These are phyloP conservation scores for Macrotyloma uniflorum DNA, from an alignment of 306 rosid genomes.

Conservation along the genomic window DNA sequence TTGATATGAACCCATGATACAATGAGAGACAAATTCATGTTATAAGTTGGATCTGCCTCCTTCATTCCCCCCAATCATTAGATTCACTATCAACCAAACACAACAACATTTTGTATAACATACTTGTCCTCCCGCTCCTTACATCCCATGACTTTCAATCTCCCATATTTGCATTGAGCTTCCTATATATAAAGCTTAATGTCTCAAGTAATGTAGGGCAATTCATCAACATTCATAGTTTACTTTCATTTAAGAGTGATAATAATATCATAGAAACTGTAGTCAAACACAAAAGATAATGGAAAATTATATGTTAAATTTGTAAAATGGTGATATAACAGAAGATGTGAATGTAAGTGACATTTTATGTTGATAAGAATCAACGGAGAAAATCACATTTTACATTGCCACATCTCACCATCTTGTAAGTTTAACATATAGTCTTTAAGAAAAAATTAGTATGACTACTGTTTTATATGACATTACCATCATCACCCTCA, in stretches of 20 bases:
- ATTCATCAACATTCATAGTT: not conserved
- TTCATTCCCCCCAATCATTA: not conserved
- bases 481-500: not conserved
- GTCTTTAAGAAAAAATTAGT: no score
- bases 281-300: not conserved
- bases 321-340: not conserved
- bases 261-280: not conserved
- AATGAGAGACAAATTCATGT: slow-evolving; percentile 45
- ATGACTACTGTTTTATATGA: not conserved
- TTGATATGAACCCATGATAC: slow-evolving; percentile 32
- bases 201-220: not conserved
- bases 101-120: slow-evolving; percentile 5
- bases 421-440: no score
- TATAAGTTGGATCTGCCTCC: not conserved
- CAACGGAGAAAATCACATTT: no score
- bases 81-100: not conserved
- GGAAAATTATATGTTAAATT: not conserved
- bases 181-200: not conserved
- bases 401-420: not conserved
- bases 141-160: not conserved
- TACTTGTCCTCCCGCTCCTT: slow-evolving; percentile 27
- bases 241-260: not conserved
- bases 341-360: no score
- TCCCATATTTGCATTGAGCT: slow-evolving; percentile 26
- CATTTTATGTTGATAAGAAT: not conserved